Conservation (phyloP, 2,329 filamentous ascomycete genomes). For the Chrysosporium queenslandicum region DNA sequence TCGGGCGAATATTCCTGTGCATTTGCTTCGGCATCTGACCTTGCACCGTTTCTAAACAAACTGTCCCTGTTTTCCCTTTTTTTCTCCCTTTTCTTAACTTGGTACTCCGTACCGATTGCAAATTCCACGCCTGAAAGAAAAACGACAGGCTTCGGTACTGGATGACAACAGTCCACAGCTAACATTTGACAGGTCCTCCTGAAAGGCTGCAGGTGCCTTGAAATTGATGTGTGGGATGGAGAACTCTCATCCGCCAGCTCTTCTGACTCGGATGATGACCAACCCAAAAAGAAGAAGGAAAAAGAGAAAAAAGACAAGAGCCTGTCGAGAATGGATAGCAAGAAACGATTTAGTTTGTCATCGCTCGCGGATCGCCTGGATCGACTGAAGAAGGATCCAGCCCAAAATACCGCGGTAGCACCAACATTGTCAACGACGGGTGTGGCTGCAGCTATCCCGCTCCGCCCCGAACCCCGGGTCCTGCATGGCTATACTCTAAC, state of each 20-base stretch:
- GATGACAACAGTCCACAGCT: constrained; percentile 4
- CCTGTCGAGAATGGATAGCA: constrained; percentile 17
- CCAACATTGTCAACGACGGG: background rate
- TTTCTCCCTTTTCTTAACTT: too few relatives aligned
- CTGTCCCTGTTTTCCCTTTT: background rate
- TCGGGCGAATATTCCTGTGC: constrained; percentile 6
- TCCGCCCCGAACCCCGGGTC: constrained; percentile 59
- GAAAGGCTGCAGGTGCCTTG: constrained; percentile 76
- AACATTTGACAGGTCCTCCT: constrained; percentile 51
- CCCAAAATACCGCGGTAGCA: constrained; percentile 23
- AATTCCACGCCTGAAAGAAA: too few relatives aligned
- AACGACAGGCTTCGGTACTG: too few relatives aligned
- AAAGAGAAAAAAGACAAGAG: constrained; percentile 20
- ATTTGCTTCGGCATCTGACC: background rate
- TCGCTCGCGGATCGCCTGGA: constrained; percentile 17
- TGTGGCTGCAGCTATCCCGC: constrained; percentile 8
- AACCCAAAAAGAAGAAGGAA: constrained; percentile 18
- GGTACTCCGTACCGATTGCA: too few relatives aligned
- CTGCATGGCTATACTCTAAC: constrained; percentile 82
- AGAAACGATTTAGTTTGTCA: constrained; percentile 17
- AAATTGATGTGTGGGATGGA: constrained; percentile 92
- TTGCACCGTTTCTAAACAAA: background rate
- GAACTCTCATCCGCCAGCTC: constrained; percentile 35
- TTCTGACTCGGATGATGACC: constrained; percentile 28
- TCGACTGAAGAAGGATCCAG: constrained; percentile 6